Evolutionary conservation across 495 filamentous ascomycete species (phyloP).

Genomic region (Haplographium delicatum): DNA sequence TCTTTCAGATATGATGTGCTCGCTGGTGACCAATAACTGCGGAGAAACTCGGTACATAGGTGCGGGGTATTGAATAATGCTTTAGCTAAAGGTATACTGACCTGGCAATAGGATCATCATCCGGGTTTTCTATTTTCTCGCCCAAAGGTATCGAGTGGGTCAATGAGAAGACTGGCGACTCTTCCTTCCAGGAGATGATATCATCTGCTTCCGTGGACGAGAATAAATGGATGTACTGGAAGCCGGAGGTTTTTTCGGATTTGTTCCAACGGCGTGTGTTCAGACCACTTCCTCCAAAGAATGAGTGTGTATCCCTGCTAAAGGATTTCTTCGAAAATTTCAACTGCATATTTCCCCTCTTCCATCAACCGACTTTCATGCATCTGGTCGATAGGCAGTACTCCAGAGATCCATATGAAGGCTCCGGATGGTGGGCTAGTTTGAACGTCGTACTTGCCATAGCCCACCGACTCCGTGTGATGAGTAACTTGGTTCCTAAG

Average conservation of each 20-base stretch:
- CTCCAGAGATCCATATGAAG: constrained; percentile 86
- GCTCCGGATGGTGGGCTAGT: constrained; percentile 97
- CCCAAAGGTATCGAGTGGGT: constrained; percentile 99
- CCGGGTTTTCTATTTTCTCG: constrained; percentile 96
- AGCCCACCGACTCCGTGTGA: constrained; percentile 85
- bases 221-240: constrained; percentile 94
- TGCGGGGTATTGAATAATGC: constrained; percentile 36
- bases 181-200: constrained; percentile 94
- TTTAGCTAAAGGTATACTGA: constrained; percentile 5
- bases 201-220: constrained; percentile 73
- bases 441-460: constrained; percentile 93
- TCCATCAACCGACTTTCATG: constrained; percentile 98
- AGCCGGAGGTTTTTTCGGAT: constrained; percentile 88
- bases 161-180: constrained; percentile 94
- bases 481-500: constrained; percentile 84
- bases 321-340: constrained; percentile 97
- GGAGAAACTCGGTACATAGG: constrained; percentile 97
- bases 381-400: constrained; percentile 91
- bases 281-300: constrained; percentile 72
- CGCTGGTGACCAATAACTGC: constrained; percentile 92
- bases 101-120: constrained; percentile 70
- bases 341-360: constrained; percentile 97
- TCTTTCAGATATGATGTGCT: constrained; percentile 98
- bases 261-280: constrained; percentile 86
- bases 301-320: constrained; percentile 73